These are phyloP conservation scores for Monosporascus sp. DNA, from an alignment of 2,329 filamentous ascomycete genomes.

Conservation along the genomic window DNA sequence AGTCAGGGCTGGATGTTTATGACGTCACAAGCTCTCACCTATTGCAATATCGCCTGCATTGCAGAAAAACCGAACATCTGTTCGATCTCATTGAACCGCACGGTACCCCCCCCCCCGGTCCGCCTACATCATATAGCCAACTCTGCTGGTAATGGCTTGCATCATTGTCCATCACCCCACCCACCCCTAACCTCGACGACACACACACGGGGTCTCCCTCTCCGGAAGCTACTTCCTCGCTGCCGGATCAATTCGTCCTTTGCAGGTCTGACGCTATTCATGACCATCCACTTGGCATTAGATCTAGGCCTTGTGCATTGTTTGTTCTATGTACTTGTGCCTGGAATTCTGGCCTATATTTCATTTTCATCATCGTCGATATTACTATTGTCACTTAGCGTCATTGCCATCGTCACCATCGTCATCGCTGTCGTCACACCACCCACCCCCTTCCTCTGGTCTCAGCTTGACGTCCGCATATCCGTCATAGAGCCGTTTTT, in stretches of 20 bases:
- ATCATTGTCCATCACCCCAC: background rate
- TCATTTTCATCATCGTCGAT: too few relatives aligned
- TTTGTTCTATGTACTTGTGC: too few relatives aligned
- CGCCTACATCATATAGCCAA: background rate
- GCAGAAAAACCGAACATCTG: background rate
- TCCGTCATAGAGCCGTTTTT: background rate
- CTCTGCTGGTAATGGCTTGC: background rate
- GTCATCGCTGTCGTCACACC: background rate
- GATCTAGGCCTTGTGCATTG: too few relatives aligned
- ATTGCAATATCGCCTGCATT: background rate
- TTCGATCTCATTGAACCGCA: background rate
- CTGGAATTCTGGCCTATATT: background rate
- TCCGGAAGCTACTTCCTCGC: too few relatives aligned
- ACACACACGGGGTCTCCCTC: too few relatives aligned
- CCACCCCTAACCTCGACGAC: too few relatives aligned
- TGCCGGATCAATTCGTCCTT: too few relatives aligned
- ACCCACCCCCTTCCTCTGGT: background rate
- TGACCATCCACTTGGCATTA: background rate
- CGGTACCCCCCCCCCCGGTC: background rate
- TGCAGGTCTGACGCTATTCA: background rate
- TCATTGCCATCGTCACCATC: background rate
- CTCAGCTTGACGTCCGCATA: background rate
- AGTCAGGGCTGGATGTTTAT: background rate
- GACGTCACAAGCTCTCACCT: background rate
- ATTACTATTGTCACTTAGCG: background rate